These are phyloP conservation scores for Xerocomus amazonicus DNA, from an alignment of 1,284 basidiomycete genomes.

Conservation along the genomic window DNA sequence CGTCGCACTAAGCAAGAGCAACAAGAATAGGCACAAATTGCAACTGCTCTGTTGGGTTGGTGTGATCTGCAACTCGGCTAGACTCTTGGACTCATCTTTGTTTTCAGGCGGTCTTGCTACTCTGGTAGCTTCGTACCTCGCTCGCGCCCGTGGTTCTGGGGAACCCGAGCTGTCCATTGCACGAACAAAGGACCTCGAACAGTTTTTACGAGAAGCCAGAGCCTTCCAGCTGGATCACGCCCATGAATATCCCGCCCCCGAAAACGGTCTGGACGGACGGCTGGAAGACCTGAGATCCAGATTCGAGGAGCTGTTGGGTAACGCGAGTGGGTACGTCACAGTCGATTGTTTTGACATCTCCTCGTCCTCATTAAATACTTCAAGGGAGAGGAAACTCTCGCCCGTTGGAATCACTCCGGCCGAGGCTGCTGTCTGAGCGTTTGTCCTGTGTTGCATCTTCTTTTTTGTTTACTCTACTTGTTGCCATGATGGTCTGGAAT, in stretches of 20 bases:
- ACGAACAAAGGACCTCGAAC: conserved; percentile 56
- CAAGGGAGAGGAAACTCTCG: conserved; percentile 24
- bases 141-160: conserved; percentile 59
- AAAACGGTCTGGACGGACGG: conserved; percentile 10
- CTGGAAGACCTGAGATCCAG: conserved; percentile 28
- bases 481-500: no score
- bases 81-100: not conserved
- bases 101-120: conserved; percentile 55
- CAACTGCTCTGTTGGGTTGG: conserved; percentile 27
- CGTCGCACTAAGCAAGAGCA: not conserved
- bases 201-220: conserved; percentile 57
- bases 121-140: conserved; percentile 65
- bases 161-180: conserved; percentile 62
- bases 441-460: not conserved
- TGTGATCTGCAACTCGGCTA: not conserved
- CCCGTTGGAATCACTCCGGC: conserved; percentile 15
- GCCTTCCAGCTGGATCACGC: conserved; percentile 59
- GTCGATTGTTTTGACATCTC: not conserved
- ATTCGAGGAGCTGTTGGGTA: conserved; percentile 41
- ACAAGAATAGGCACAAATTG: conserved; percentile 21
- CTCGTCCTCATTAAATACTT: not conserved
- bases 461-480: no score
- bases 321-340: conserved; percentile 26
- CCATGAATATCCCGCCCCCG: conserved; percentile 28
- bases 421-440: not conserved